Evolutionary conservation across 768 basidiomycete species (phyloP), one percentile per base, ranked within the genome.

Genomic region (Ephemerocybe angulata): DNA sequence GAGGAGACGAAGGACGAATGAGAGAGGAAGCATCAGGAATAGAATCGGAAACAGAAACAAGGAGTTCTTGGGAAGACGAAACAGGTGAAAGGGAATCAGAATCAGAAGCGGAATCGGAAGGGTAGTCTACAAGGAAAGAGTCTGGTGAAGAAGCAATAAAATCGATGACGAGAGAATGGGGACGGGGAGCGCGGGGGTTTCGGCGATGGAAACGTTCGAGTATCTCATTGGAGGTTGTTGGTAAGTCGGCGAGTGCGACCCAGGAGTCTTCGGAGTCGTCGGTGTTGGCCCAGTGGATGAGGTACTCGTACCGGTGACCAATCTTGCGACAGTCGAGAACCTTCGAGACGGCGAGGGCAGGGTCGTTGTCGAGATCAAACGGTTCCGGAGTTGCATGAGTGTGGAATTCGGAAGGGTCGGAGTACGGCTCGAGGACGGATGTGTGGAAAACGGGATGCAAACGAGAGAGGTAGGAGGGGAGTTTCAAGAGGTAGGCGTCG

Each of bases 181-280:
- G 70, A 57, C 60, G 66, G 33, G 68, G 69, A 27, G 62, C 56
- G 15, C 58, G 63, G 24, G 69, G 65, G 50, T 73, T 62, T 29
- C 64, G 63, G 42, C 66, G 65, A 47, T 75, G 72, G 52, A 71
- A 75, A 10, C 61, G 58, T 27, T 72, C 68, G 38, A 74, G 43
- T 15, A 66, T 42, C 42, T 72, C 62, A 53, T 73, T 62, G 46
- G 52, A 37, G 10, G 67, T 41, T 3, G 57, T 61, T 4, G 71
- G 71, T 40, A 75, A 60, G 22, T 75, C 71, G n/a, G 66, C 65
- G 10, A 72, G 61, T 3, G 70, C 62, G 50, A 72, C 59, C 73
- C 74, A 72, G 11, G 69, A 68, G 51, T 67, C 61, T 51, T 75
- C 67, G 41, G 66, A 62, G 8, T 63, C 61, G 7, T 62, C 58